A percentile compares a stretch with the other conserved stretches of the same genome.
Evolutionary conservation across 805 yeast genomes (phyloP).

Genomic region (Candida khao-thaluensis): DNA sequence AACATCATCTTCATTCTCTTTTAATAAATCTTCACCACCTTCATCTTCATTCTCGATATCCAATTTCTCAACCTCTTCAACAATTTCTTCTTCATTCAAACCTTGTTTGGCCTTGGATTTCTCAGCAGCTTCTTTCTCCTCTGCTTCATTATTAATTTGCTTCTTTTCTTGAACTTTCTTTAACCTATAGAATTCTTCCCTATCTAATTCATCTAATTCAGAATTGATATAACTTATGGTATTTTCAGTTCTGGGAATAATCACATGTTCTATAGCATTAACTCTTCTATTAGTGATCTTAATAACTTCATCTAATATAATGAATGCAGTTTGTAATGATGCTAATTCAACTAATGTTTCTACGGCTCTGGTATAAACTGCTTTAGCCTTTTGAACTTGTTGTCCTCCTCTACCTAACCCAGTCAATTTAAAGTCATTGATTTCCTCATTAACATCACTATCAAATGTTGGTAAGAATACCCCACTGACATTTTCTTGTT

Average conservation of each 20-base stretch:
- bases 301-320: slow-evolving; percentile 94
- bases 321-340: slow-evolving; percentile 93
- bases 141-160: slow-evolving; percentile 72
- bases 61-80: slow-evolving; percentile 29
- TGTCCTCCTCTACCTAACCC: slow-evolving; percentile 99
- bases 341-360: slow-evolving; percentile 95
- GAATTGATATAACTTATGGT: slow-evolving; percentile 89
- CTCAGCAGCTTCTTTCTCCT: slow-evolving; percentile 24
- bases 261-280: slow-evolving; percentile 97
- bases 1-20: slow-evolving; percentile 48
- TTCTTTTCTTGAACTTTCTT: slow-evolving; percentile 96
- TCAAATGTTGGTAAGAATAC: slow-evolving; percentile 93
- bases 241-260: slow-evolving; percentile 96
- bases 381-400: slow-evolving; percentile 92
- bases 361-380: slow-evolving; percentile 92
- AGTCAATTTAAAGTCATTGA: slow-evolving; percentile 92
- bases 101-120: background rate
- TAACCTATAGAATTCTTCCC: slow-evolving; percentile 96
- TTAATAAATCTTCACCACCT: slow-evolving; percentile 24
- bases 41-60: slow-evolving; percentile 17
- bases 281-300: slow-evolving; percentile 98
- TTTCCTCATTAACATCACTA: slow-evolving; percentile 74
- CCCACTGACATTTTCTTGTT: slow-evolving; percentile 95
- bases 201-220: slow-evolving; percentile 94
- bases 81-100: slow-evolving; percentile 25